These are phyloP conservation scores for Diaporthe batatas DNA, from an alignment of 2,329 filamentous ascomycete genomes.

Conservation along the genomic window DNA sequence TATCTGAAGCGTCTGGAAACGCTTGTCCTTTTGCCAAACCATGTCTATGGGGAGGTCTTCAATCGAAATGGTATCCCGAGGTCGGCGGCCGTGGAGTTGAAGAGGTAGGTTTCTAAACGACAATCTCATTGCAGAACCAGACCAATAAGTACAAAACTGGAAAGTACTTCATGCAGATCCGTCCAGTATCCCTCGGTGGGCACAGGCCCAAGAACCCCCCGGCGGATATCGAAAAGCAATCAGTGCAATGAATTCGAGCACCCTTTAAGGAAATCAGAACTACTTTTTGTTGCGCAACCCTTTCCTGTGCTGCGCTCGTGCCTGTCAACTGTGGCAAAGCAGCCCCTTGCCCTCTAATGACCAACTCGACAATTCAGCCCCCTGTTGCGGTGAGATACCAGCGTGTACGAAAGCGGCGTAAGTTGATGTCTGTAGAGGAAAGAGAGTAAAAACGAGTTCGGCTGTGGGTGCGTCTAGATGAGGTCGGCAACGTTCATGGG, in stretches of 20 bases:
- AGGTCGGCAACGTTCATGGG: conserved; percentile 89
- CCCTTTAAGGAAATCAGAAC: conserved; percentile 39
- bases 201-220: conserved; percentile 35
- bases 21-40: conserved; percentile 21
- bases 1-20: conserved; percentile 38
- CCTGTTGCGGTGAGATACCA: conserved; percentile 33
- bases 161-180: conserved; percentile 40
- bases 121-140: conserved; percentile 41
- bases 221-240: conserved; percentile 42
- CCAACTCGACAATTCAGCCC: conserved; percentile 42
- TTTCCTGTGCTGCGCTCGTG: conserved; percentile 37
- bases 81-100: conserved; percentile 6
- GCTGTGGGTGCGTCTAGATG: conserved; percentile 48
- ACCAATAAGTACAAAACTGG: conserved; percentile 41
- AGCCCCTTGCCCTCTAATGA: conserved; percentile 44
- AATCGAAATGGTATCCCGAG: conserved; percentile 23
- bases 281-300: conserved; percentile 42
- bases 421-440: conserved; percentile 40
- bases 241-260: conserved; percentile 42
- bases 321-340: conserved; percentile 40
- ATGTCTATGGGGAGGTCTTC: conserved; percentile 33
- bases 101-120: conserved; percentile 34
- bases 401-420: conserved; percentile 38
- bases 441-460: conserved; percentile 40
- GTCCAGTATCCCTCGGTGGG: conserved; percentile 36